Evolutionary conservation across 305 asterid genomes (phyloP), one percentile per base, ranked within the genome.

Genomic region (Solanum hybrid): DNA sequence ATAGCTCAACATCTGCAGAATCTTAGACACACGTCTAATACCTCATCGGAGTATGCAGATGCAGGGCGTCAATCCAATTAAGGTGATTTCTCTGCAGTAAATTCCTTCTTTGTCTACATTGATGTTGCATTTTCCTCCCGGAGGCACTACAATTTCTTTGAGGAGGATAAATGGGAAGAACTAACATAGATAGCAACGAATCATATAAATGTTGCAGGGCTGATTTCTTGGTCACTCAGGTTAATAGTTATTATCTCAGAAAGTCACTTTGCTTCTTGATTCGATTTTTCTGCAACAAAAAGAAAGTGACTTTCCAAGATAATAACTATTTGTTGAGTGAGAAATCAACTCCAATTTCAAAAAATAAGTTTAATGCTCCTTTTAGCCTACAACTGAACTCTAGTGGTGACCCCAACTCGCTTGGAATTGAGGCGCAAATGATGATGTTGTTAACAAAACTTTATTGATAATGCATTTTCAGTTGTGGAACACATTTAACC

Each of bases 1-100:
- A 97, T 97, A 91, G 98, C 98, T 92, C 95, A 96, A 88, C 95
- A 95, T 92, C 93, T 97, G 3, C 93, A 95, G 65, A 91, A 91
- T 68, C 96, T 94, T 27, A 91, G 98, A 88, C 91, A 75, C 88
- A 27, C 91, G 2, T 78, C 68, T 6, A 93, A 91, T 90, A 90
- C 85, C 78, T 88, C 95, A 65, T 41, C 91, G 2, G 93, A 90
- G 45, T 36, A 89, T 39, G 79, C 82, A 90, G 92, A 91, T 51
- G 94, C 94, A 61, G 90, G 92, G 91, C 4, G n/a, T 26, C 51
- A 79, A 34, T 89, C 89, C 80, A 85, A 72, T 15, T 73, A 57
- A 85, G 87, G 91, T 90, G 79, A 70, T 38, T 70, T 76, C 37
- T 20, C 88, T 27, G 3, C 13, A 20, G 41, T 51, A 14, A 51